Conservation (phyloP, 352 stramenopile genomes). For the Globisporangium parvum region DNA sequence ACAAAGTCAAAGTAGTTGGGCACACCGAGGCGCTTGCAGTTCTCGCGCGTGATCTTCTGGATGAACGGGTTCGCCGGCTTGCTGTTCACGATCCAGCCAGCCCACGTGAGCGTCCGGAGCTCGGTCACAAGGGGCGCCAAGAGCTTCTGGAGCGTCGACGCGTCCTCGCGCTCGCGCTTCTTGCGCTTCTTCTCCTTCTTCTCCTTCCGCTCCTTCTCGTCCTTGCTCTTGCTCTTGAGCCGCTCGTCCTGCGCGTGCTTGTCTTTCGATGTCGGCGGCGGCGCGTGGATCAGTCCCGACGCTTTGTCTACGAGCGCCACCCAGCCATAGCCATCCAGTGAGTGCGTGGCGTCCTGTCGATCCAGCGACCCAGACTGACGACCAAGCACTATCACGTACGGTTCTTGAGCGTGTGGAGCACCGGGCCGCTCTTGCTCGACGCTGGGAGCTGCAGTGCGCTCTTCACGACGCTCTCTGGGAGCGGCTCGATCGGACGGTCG, state of each 20-base stretch:
- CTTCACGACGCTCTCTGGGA: constrained; percentile 67
- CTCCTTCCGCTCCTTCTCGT: constrained; percentile 72
- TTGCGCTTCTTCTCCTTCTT: constrained; percentile 85
- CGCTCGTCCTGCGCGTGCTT: constrained; percentile 34
- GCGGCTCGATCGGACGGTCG: constrained; percentile 67
- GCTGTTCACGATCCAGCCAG: constrained; percentile 62
- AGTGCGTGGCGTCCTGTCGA: too few species aligned
- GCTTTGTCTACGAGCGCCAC: constrained; percentile 19
- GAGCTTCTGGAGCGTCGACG: constrained; percentile 62
- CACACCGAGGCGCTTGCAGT: constrained; percentile 77
- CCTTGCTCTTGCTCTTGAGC: constrained; percentile 41
- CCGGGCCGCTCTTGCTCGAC: constrained; percentile 48
- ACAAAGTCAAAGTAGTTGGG: constrained; percentile 87
- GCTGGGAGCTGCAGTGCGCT: constrained; percentile 60
- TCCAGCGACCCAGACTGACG: neutral
- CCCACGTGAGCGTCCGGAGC: constrained; percentile 63
- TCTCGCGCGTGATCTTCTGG: constrained; percentile 81
- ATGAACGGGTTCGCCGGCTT: constrained; percentile 78
- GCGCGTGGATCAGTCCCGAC: constrained; percentile 61
- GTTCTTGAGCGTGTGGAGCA: constrained; percentile 39
- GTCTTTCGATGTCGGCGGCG: constrained; percentile 36
- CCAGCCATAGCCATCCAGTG: neutral
- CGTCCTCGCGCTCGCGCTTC: constrained; percentile 74
- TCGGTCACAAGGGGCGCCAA: constrained; percentile 61
- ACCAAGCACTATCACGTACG: constrained; percentile 13